Percentiles rank a stretch among this genome's conserved stretches.
phyloP scores from a whole-genome alignment of 352 stramenopile genomes.

The Pythium diclinum region DNA sequence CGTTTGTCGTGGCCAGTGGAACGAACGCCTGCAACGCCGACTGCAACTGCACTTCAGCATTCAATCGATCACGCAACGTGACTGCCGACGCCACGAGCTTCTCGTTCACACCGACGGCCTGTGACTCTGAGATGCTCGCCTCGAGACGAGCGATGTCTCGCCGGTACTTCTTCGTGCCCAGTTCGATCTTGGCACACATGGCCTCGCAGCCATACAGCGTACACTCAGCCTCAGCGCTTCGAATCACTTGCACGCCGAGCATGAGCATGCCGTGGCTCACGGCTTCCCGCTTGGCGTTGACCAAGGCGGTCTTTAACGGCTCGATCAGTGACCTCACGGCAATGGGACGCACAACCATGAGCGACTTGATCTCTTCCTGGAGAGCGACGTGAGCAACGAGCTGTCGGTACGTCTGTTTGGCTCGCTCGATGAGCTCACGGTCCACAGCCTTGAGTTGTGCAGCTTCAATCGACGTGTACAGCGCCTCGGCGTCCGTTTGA shows the following conservation, averaged over 20 bases:
- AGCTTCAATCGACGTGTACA: slow-evolving; percentile 71
- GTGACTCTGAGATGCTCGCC: slow-evolving; percentile 53
- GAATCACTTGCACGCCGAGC: slow-evolving; percentile 59
- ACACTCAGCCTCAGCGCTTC: slow-evolving; percentile 72
- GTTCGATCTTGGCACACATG: slow-evolving; percentile 57
- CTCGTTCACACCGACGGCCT: slow-evolving; percentile 46
- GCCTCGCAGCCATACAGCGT: slow-evolving; percentile 76
- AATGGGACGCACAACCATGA: slow-evolving; percentile 65
- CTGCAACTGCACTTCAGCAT: slow-evolving; percentile 68
- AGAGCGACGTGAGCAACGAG: slow-evolving; percentile 66
- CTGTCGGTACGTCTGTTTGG: slow-evolving; percentile 62
- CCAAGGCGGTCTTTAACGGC: slow-evolving; percentile 53
- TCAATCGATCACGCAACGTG: slow-evolving; percentile 50
- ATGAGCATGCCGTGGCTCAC: slow-evolving; percentile 56
- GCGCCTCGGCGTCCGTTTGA: slow-evolving; percentile 65
- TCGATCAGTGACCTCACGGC: slow-evolving; percentile 67
- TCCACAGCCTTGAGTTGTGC: slow-evolving; percentile 65
- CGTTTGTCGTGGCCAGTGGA: slow-evolving; percentile 20
- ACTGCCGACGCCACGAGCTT: slow-evolving; percentile 48
- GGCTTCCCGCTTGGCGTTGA: slow-evolving; percentile 42
- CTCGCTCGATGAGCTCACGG: slow-evolving; percentile 43
- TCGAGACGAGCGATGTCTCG: slow-evolving; percentile 64
- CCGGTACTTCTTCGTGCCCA: slow-evolving; percentile 47
- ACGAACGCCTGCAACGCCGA: slow-evolving; percentile 51
- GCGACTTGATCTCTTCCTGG: slow-evolving; percentile 76